A percentile compares a stretch with the other conserved stretches of the same genome.
Evolutionary conservation across 805 yeast genomes (phyloP).

Genomic region (Sungouiozyma intestinalis): DNA sequence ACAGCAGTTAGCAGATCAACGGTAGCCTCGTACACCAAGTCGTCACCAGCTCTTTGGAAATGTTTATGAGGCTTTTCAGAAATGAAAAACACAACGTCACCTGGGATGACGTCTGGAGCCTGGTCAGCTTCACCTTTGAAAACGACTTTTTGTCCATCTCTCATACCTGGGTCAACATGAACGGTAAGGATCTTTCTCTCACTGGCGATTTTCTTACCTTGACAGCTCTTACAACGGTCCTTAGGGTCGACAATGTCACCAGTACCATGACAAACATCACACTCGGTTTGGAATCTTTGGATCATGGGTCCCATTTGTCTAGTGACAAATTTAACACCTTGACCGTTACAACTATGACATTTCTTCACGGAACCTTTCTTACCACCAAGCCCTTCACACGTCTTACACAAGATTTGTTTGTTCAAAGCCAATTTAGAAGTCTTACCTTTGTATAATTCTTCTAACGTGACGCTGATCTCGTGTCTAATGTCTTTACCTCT

Average conservation of each 20-base stretch:
- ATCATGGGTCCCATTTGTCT: constrained; percentile 99
- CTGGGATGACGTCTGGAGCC: constrained; percentile 88
- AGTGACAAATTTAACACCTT: constrained; percentile 82
- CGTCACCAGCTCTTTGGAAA: constrained; percentile 84
- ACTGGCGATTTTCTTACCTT: constrained; percentile 74
- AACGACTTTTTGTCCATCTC: constrained; percentile 79
- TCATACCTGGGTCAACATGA: constrained; percentile 95
- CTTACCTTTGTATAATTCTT: constrained; percentile 90
- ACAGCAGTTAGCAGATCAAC: constrained; percentile 88
- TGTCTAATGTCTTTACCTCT: constrained; percentile 89
- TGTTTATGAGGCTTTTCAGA: constrained; percentile 80
- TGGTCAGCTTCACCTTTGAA: constrained; percentile 97
- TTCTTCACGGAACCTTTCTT: constrained; percentile 79
- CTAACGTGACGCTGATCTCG: constrained; percentile 72
- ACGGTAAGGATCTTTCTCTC: constrained; percentile 93
- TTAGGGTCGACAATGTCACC: constrained; percentile 82
- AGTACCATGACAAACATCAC: constrained; percentile 86
- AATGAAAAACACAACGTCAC: constrained; percentile 88
- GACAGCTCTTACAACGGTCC: constrained; percentile 80
- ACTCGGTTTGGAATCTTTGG: constrained; percentile 91
- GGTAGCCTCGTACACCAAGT: constrained; percentile 74
- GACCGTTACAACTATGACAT: constrained; percentile 83
- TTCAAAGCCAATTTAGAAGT: constrained; percentile 87
- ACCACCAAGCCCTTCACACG: constrained; percentile 95
- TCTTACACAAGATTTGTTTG: constrained; percentile 78